phyloP scores from a whole-genome alignment of 345 rosid genomes.

The Odontarrhena argentea region DNA sequence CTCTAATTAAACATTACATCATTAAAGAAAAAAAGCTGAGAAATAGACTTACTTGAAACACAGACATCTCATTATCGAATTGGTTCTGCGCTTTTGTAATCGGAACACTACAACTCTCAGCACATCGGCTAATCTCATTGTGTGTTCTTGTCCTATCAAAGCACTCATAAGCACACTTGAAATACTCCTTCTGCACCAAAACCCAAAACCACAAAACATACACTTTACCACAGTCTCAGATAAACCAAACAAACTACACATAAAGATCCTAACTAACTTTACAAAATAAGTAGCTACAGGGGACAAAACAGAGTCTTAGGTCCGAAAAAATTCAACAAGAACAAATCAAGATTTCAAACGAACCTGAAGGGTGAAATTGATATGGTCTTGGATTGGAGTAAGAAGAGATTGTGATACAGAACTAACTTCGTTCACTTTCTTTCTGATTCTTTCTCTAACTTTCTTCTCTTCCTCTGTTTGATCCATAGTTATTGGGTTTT shows the following conservation, averaged over 20 bases:
- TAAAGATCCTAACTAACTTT: conserved; percentile 11
- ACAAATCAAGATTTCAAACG: conserved; percentile 6
- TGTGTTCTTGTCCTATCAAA: conserved; percentile 76
- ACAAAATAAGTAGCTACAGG: neutral
- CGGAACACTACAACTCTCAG: conserved; percentile 77
- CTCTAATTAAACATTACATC: neutral
- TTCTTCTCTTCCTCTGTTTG: conserved; percentile 62
- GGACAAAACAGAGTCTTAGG: neutral
- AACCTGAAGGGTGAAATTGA: conserved; percentile 93
- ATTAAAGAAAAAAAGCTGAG: neutral
- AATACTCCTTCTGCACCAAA: conserved; percentile 74
- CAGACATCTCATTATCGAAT: conserved; percentile 80
- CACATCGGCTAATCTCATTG: conserved; percentile 75
- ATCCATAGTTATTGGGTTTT: conserved; percentile 49
- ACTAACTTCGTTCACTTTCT: conserved; percentile 70
- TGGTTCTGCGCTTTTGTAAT: conserved; percentile 72
- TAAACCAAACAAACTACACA: neutral
- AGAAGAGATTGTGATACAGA: conserved; percentile 71
- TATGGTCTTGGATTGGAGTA: conserved; percentile 75
- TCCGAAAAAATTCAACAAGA: neutral
- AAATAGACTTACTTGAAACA: conserved; percentile 63
- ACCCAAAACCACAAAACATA: conserved; percentile 2
- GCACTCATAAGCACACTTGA: conserved; percentile 93
- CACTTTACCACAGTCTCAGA: neutral
- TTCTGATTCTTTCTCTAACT: conserved; percentile 65